Base-by-base conservation (phyloP, 2,329 filamentous ascomycete genomes). In the Fusarium foetens region DNA sequence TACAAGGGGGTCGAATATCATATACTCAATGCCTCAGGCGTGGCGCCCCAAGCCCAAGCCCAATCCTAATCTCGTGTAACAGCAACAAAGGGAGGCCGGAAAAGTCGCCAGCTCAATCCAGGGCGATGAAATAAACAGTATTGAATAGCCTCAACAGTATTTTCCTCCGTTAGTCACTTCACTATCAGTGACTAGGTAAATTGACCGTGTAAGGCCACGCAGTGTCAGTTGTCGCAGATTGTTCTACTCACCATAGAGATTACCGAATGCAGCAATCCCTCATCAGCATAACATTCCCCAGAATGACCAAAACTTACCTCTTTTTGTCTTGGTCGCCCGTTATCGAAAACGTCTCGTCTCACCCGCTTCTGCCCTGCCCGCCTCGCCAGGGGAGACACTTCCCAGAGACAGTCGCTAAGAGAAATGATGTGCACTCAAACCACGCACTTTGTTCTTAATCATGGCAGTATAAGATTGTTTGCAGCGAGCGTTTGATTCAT, bases 261-360 rank as follows among this genome's bases (percentile, higher is more conserved):
- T 69, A n/a, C 70, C 70, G 61, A 59, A 70, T 67, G 70, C 70
- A 66, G 66, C 29, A 51, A 25, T 29, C 31, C 38, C 11, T 31
- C 43, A 58, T 59, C 51, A 35, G 27, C 53, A 27, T 46, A 39
- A 39, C 63, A 54, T 39, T 38, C 19, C 36, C 33, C 49, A 60
- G 58, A 23, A 46, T 21, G 29, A 31, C 31, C 33, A 53, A 36
- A 43, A 33, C 59, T 39, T 58, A 29, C 23, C 27, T 46, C 39
- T 38, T 45, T n/a, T 58, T 62, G 63, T 67, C 62, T 58, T 64
- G 64, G 53, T 48, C 23, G 36, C 55, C 57, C 54, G 58, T 68
- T 58, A 59, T 68, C 43, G 62, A 71, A 72, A 71, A 68, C 70
- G 70, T 71, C 70, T 59, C 42, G 65, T 68, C 63, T 69, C 68